Conservation (phyloP, 164 flowering plant genomes). For the Houttuynia cordata region DNA sequence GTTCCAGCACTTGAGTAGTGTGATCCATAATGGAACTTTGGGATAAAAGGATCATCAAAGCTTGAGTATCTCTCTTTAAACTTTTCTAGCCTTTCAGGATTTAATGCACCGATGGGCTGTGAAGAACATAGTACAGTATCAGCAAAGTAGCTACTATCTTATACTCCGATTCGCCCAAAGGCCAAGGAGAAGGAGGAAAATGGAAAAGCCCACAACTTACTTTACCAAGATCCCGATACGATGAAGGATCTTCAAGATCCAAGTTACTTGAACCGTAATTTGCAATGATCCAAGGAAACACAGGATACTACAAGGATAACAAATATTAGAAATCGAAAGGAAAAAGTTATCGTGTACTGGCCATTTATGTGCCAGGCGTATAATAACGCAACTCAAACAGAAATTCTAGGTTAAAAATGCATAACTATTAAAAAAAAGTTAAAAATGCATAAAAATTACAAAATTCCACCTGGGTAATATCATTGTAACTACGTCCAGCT, state of each 20-base stretch:
- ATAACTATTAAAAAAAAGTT: no score
- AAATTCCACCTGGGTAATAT: conserved; percentile 77
- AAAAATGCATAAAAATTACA: conserved; percentile 1
- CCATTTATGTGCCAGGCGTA: no score
- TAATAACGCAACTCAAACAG: no score
- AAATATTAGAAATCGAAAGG: conserved; percentile 1
- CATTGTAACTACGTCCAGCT: conserved; percentile 99
- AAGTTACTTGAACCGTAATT: conserved; percentile 69
- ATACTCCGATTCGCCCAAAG: neutral
- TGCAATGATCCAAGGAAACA: conserved; percentile 96
- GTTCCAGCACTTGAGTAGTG: conserved; percentile 99
- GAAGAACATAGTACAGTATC: conserved; percentile 3
- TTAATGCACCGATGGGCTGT: conserved; percentile 97
- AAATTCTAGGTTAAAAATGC: neutral
- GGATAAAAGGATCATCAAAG: conserved; percentile 93
- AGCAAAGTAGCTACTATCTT: neutral
- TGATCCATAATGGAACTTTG: conserved; percentile 98
- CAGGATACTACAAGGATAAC: conserved; percentile 72
- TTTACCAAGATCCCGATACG: conserved; percentile 90
- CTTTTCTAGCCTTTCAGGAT: conserved; percentile 66
- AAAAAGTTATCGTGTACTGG: no score
- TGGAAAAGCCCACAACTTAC: conserved; percentile 18
- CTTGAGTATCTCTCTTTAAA: conserved; percentile 89
- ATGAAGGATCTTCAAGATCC: conserved; percentile 67
- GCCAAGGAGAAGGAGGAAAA: conserved; percentile 1